A percentile compares a stretch with the other conserved stretches of the same genome.
phyloP scores from a whole-genome alignment of 2,329 filamentous ascomycete genomes.

The Lecanicillium sp. region DNA sequence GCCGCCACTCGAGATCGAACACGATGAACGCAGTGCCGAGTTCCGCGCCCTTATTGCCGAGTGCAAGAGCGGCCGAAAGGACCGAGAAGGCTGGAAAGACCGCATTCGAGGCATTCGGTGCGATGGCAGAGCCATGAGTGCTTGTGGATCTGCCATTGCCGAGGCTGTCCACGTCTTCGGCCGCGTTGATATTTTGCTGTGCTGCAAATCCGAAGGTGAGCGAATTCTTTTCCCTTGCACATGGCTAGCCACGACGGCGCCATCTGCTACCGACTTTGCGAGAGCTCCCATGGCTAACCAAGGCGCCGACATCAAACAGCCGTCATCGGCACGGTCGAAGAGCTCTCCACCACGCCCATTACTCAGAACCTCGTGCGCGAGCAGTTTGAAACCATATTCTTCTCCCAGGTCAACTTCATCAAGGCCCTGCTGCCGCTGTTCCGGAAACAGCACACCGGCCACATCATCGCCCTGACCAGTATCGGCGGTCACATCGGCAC shows the following conservation, averaged over 20 bases:
- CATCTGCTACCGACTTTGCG: too few species aligned
- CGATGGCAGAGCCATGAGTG: constrained; percentile 54
- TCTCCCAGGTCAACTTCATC: constrained; percentile 93
- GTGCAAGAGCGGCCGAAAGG: constrained; percentile 54
- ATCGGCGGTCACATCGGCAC: constrained; percentile 91
- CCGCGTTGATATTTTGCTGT: constrained; percentile 81
- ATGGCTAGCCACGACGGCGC: too few species aligned
- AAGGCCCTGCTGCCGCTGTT: constrained; percentile 78
- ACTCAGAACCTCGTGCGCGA: constrained; percentile 76
- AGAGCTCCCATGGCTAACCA: too few species aligned
- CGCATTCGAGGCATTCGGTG: constrained; percentile 61
- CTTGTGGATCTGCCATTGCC: constrained; percentile 80
- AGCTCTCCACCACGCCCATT: constrained; percentile 65
- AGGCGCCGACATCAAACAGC: too few species aligned
- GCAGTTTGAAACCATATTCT: constrained; percentile 93
- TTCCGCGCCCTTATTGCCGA: constrained; percentile 73
- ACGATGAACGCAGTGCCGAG: constrained; percentile 66
- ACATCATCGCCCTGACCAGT: constrained; percentile 83
- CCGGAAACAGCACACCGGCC: constrained; percentile 72
- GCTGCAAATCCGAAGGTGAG: constrained; percentile 77
- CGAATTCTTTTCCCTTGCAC: not conserved
- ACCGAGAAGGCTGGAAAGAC: constrained; percentile 72
- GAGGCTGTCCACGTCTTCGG: constrained; percentile 81
- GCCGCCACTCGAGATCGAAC: constrained; percentile 68
- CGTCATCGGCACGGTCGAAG: constrained; percentile 84